Conservation (phyloP, 306 rosid genomes). For the Cicer bijugum region DNA sequence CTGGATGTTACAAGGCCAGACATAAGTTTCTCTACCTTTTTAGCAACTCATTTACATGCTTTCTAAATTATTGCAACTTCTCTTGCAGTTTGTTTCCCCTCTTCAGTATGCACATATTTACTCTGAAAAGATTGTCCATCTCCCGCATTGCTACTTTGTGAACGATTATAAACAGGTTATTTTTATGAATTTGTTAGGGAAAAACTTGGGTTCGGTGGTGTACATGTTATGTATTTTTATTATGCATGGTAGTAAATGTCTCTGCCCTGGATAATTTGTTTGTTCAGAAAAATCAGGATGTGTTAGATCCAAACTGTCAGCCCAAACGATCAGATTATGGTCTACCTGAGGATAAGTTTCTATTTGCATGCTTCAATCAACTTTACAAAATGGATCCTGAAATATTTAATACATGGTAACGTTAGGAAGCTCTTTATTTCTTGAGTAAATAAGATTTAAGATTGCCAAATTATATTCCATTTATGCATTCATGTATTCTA, state of each 20-base stretch:
- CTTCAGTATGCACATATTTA: slow-evolving; percentile 74
- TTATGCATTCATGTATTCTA: background rate
- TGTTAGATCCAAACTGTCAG: slow-evolving; percentile 72
- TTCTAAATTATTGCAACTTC: slow-evolving; percentile 10
- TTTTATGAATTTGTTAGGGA: slow-evolving; percentile 15
- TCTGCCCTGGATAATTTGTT: slow-evolving; percentile 14
- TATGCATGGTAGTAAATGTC: slow-evolving; percentile 1
- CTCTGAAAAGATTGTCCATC: slow-evolving; percentile 96
- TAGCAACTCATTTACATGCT: slow-evolving; percentile 1
- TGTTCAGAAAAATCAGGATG: slow-evolving; percentile 91
- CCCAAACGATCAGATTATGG: slow-evolving; percentile 90
- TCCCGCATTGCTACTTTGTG: slow-evolving; percentile 97
- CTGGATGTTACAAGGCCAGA: background rate
- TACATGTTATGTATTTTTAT: background rate
- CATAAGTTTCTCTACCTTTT: background rate
- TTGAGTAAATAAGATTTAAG: slow-evolving; percentile 5
- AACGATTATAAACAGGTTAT: slow-evolving; percentile 97
- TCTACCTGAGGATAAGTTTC: slow-evolving; percentile 86
- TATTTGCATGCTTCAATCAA: slow-evolving; percentile 97
- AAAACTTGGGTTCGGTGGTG: slow-evolving; percentile 2
- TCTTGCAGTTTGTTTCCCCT: slow-evolving; percentile 89
- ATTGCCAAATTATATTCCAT: background rate
- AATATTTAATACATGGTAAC: slow-evolving; percentile 86
- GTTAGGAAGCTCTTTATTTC: slow-evolving; percentile 29
- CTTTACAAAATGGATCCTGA: slow-evolving; percentile 99